Evolutionary conservation across 2,329 filamentous ascomycete genomes (phyloP).

Genomic region (Didymella glomerata): DNA sequence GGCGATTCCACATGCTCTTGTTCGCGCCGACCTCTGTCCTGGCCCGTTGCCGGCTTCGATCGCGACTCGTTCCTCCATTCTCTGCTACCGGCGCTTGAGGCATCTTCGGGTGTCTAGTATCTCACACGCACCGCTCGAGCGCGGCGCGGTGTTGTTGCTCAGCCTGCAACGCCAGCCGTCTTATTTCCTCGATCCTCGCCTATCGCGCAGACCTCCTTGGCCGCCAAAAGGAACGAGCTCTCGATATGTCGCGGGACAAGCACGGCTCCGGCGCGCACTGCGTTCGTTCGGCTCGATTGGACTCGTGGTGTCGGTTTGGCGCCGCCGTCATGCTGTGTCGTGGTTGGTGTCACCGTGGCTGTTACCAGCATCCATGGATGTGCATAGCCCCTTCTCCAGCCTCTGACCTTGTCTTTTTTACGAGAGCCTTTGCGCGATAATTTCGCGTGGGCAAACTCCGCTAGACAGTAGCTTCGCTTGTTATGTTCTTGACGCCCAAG

Average conservation of each 20-base stretch:
- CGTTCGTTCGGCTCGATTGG: slow-evolving; percentile 27
- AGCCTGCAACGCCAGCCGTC: slow-evolving; percentile 26
- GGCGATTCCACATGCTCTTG: slow-evolving; percentile 49
- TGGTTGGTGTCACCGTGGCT: slow-evolving; percentile 43
- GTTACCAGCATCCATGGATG: slow-evolving; percentile 35
- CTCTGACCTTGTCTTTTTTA: slow-evolving; percentile 5
- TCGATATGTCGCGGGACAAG: slow-evolving; percentile 25
- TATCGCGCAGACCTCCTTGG: slow-evolving; percentile 11
- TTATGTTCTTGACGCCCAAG: slow-evolving; percentile 43
- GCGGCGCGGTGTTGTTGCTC: slow-evolving; percentile 30
- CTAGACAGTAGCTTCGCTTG: slow-evolving; percentile 17
- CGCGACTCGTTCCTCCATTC: slow-evolving; percentile 40
- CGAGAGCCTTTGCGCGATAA: slow-evolving; percentile 8
- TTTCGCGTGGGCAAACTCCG: slow-evolving; percentile 17
- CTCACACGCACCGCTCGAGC: slow-evolving; percentile 28
- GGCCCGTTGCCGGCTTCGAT: slow-evolving; percentile 45
- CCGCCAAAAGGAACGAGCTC: slow-evolving; percentile 20
- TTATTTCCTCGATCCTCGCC: slow-evolving; percentile 25
- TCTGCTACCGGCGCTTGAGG: slow-evolving; percentile 32
- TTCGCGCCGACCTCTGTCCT: slow-evolving; percentile 47
- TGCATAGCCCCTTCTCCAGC: slow-evolving; percentile 24
- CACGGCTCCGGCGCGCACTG: slow-evolving; percentile 10
- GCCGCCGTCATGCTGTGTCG: slow-evolving; percentile 47
- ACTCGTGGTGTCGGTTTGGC: slow-evolving; percentile 42
- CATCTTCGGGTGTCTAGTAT: slow-evolving; percentile 32